phyloP scores from a whole-genome alignment of 2,329 filamentous ascomycete genomes.

The Hortaea werneckii region DNA sequence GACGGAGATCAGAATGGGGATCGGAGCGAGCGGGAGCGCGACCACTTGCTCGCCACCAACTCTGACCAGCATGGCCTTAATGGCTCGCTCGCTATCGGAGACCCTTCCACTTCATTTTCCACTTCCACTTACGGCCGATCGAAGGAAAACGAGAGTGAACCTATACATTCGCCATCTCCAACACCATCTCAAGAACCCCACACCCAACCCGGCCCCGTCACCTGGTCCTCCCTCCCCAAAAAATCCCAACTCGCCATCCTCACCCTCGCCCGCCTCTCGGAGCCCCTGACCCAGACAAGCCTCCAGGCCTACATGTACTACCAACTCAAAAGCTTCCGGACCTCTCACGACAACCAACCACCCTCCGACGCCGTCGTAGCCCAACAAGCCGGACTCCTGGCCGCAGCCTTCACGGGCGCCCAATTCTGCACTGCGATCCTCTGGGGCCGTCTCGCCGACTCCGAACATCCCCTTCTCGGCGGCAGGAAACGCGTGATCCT shows the following conservation, averaged over 20 bases:
- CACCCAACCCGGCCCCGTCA: conserved; percentile 33
- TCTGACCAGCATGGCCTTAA: conserved; percentile 1
- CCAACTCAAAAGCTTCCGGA: conserved; percentile 65
- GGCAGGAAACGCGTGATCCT: conserved; percentile 74
- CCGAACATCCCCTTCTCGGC: conserved; percentile 41
- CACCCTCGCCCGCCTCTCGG: conserved; percentile 67
- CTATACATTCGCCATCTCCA: conserved; percentile 7
- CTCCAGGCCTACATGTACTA: conserved; percentile 77
- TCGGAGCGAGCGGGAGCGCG: no score
- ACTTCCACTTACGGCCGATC: no score
- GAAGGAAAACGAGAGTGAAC: no score
- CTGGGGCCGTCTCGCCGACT: conserved; percentile 65
- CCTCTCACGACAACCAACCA: conserved; percentile 28
- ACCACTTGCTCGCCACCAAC: conserved; percentile 7
- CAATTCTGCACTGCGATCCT: conserved; percentile 76
- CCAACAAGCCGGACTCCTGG: conserved; percentile 64
- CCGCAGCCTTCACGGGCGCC: conserved; percentile 68
- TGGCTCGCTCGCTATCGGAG: not conserved
- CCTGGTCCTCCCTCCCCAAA: conserved; percentile 63
- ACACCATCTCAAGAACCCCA: conserved; percentile 10
- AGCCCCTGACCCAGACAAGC: conserved; percentile 72
- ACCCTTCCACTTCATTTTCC: no score
- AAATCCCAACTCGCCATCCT: conserved; percentile 71
- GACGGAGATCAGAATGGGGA: conserved; percentile 3
- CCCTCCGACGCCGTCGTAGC: conserved; percentile 56